A percentile compares a stretch with the other conserved stretches of the same genome.
phyloP scores from a whole-genome alignment of 2,329 filamentous ascomycete genomes.

The Penicillium palitans region DNA sequence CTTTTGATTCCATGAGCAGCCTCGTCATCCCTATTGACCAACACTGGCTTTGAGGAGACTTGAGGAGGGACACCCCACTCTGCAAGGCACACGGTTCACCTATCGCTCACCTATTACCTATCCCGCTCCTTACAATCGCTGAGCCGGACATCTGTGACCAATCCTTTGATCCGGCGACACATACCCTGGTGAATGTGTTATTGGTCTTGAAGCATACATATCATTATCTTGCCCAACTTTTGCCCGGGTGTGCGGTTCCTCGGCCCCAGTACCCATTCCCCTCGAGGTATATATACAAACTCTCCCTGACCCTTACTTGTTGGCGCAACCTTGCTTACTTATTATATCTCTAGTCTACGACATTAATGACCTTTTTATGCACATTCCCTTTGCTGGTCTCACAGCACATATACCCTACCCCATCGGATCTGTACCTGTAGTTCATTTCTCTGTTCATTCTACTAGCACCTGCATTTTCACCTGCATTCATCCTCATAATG shows the following conservation, averaged over 20 bases:
- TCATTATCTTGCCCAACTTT: neutral
- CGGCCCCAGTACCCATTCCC: neutral
- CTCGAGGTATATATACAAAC: conserved; percentile 20
- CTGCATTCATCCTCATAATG: conserved; percentile 26
- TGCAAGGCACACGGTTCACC: neutral
- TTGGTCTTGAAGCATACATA: neutral
- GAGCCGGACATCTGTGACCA: neutral
- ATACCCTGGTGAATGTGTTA: conserved; percentile 8
- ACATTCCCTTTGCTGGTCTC: conserved; percentile 17
- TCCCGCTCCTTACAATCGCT: neutral
- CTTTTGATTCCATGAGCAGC: no score
- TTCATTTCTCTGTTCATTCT: conserved; percentile 12
- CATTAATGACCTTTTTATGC: conserved; percentile 31
- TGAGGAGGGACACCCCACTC: conserved; percentile 8
- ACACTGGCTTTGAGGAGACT: neutral
- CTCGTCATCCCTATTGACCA: neutral
- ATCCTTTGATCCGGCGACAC: neutral
- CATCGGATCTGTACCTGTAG: conserved; percentile 19
- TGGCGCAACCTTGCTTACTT: conserved; percentile 7
- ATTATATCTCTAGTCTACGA: conserved; percentile 9
- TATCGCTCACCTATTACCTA: neutral
- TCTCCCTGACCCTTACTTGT: neutral
- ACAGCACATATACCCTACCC: conserved; percentile 28
- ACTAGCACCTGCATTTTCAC: conserved; percentile 16
- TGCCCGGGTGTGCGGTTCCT: conserved; percentile 9